Percentiles rank a stretch among this genome's conserved stretches.
These are phyloP conservation scores for Paramarasmius palmivorus DNA, from an alignment of 1,284 basidiomycete species.

Conservation along the genomic window DNA sequence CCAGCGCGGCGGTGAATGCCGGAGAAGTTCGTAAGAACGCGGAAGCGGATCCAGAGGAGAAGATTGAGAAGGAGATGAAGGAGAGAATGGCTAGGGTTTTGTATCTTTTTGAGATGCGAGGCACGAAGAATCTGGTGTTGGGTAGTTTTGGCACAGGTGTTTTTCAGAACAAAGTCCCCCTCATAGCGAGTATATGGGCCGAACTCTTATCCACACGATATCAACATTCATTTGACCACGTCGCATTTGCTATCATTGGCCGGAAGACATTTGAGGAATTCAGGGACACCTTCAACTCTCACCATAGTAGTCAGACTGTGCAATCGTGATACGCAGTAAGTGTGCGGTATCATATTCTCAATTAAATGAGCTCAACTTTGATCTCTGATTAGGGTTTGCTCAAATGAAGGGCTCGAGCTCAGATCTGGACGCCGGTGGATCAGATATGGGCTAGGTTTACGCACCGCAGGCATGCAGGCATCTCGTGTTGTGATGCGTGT, in stretches of 20 bases:
- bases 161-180: conserved; percentile 59
- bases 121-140: conserved; percentile 57
- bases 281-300: conserved; percentile 34
- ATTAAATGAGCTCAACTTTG: not conserved
- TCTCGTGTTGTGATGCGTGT: too few species aligned
- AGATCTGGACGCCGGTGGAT: too few species aligned
- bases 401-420: too few species aligned
- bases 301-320: not conserved
- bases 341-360: not conserved
- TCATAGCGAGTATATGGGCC: conserved; percentile 60
- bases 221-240: conserved; percentile 53
- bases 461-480: too few species aligned
- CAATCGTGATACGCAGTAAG: not conserved
- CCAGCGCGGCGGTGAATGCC: conserved; percentile 70
- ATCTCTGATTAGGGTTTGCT: too few species aligned
- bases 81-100: conserved; percentile 70
- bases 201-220: conserved; percentile 57
- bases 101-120: conserved; percentile 60
- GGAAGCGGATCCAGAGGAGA: conserved; percentile 31
- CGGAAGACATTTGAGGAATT: conserved; percentile 51
- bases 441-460: too few species aligned
- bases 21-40: conserved; percentile 45
- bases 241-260: conserved; percentile 67
- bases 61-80: conserved; percentile 57
- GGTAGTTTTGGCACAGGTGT: conserved; percentile 78